Base-by-base conservation (phyloP, 2,329 filamentous ascomycete genomes). In the Botryotinia narcissicola region DNA sequence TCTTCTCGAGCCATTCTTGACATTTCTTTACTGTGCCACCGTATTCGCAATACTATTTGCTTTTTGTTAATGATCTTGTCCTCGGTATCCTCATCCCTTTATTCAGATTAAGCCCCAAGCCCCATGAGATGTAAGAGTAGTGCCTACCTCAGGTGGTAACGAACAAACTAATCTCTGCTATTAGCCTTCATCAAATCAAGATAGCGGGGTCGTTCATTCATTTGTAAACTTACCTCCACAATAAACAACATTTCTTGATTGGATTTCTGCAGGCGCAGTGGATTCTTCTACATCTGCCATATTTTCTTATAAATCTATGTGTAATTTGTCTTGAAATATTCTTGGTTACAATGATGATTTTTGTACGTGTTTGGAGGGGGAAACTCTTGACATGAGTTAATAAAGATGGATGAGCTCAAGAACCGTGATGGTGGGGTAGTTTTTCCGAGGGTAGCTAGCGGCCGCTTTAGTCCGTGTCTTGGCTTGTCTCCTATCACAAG, bases 11-110 rank as follows among this genome's bases (percentile, higher is more conserved):
- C 96, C 96, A 99, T 83, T 98, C 95, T 83, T 95, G 92, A 85
- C 96, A 99, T 85, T 98, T 99, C 84, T 94, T 97, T 37, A 92
- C 91, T 57, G 95, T 98, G 77, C 95, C 95, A 81, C 96, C 96
- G 84, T 98, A 98, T 85, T 99, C 96, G 86, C 96, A 99, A 85
- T 98, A 99, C 96, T 98, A 84, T 78, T 83, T 80, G 73, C 75
- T 74, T 25, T 32, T 8, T 32, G 18, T 63, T 35, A 72, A 66
- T 32, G 32, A 57, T 67, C n/a, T 42, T 25, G 37, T 40, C 22
- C 35, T 40, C n/a, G 40, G 32, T 66, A 35, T n/a, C 10, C 14
- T 14, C 42, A 20, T 20, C 40, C 32, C 42, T 25, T 37, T 4
- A 1, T 29, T 14, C 25, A 42, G 2, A 7, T 18, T 16, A 29